Evolutionary conservation across 83 land plant genomes (phyloP), one percentile per base, ranked within the genome.

Genomic region (Larix sibirica): DNA sequence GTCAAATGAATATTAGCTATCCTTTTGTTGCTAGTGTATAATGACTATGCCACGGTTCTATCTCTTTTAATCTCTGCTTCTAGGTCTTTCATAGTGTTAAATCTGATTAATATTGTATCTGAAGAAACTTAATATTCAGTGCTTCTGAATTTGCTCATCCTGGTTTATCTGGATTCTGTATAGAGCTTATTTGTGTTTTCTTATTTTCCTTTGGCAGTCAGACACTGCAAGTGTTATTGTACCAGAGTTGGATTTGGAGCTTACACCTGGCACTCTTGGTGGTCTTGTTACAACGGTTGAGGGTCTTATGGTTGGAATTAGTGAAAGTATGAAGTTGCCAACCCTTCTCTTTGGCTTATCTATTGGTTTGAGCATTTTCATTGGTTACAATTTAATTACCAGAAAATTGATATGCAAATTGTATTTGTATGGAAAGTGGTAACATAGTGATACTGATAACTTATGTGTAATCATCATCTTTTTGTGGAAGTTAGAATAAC

Each of bases 261-360:
- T 97, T 54, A 81, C 90, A 50, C 88, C 99, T 80, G 99, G 99
- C 76, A 98, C 99, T 36, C 87, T 98, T 50, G 99, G 99, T 80
- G 99, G 99, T 63, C 77, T 98, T 83, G 99, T 98, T 9, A 98
- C 99, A 60, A 98, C 99, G 38, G 95, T 98, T 74, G 99, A 98
- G 88, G 99, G 99, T 36, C 83, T 93, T 60, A 84, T 93, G 63
- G 84, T 89, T 50, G 83, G 89, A 86, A 89, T 93, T 68, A 70
- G 89, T 85, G 95, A 93, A 86, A 89, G 95, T 93, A 83, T 87
- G 95, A 6, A 12, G 9, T 73, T 18, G 6, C 7, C 24, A 38
- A 40, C 38, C 42, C 23, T 42, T 42, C 44, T 13, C 69, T 66
- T 66, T 66, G 10, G 4, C 24, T 47, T 66, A 66, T 66, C 33